Evolutionary conservation across 2,329 filamentous ascomycete species (phyloP).

Genomic region (Hirsutella minnesotensis): DNA sequence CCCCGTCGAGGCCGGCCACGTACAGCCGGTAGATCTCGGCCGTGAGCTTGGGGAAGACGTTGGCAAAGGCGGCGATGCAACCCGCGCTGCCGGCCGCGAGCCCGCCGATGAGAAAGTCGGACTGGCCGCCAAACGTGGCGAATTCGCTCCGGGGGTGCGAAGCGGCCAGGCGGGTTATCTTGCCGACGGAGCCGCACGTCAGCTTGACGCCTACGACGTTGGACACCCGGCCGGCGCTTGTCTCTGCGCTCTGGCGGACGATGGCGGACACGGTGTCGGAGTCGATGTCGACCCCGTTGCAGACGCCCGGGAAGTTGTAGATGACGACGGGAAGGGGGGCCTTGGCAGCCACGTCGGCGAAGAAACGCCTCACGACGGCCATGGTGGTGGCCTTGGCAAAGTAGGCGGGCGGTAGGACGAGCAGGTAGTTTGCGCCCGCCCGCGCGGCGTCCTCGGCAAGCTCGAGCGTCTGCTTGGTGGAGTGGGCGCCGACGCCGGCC

Average conservation of each 20-base stretch:
- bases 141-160: background rate
- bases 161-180: background rate
- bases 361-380: constrained; percentile 57
- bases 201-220: background rate
- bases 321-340: constrained; percentile 69
- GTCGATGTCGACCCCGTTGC: constrained; percentile 80
- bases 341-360: constrained; percentile 60
- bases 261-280: constrained; percentile 40
- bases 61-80: background rate
- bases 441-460: constrained; percentile 53
- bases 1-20: background rate
- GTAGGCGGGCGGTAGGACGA: constrained; percentile 73
- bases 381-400: constrained; percentile 69
- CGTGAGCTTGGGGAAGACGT: background rate
- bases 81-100: background rate
- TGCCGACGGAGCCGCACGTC: background rate
- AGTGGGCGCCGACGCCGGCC: constrained; percentile 70
- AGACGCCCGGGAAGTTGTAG: constrained; percentile 87
- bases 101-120: background rate
- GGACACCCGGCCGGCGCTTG: background rate
- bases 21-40: constrained; percentile 4
- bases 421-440: constrained; percentile 67
- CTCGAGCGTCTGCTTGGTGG: constrained; percentile 69
- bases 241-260: background rate
- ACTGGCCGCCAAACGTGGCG: background rate